Conservation (phyloP, 164 flowering plant genomes). For the Piper betle region DNA sequence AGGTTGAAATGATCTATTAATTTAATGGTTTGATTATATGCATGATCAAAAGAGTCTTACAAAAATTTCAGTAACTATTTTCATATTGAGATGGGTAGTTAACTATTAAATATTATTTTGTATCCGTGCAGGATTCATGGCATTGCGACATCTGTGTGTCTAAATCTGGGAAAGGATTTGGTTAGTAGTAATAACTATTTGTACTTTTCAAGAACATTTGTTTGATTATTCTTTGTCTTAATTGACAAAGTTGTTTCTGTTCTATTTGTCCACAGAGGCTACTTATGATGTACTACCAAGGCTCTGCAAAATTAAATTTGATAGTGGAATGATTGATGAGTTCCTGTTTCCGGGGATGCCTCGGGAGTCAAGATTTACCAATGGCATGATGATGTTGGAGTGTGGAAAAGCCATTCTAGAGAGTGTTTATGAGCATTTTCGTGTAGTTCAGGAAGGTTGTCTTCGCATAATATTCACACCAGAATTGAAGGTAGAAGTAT, state of each 20-base stretch:
- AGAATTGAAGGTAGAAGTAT: constrained; percentile 62
- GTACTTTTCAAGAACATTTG: neutral
- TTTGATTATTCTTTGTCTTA: neutral
- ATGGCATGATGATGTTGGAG: constrained; percentile 88
- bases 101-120: neutral
- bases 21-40: no score
- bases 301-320: constrained; percentile 85
- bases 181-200: constrained; percentile 26
- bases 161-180: constrained; percentile 44
- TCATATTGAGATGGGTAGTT: neutral
- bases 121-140: constrained; percentile 60
- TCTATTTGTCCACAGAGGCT: constrained; percentile 47
- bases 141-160: constrained; percentile 41
- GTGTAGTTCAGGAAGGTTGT: constrained; percentile 89
- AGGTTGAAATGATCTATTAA: no score
- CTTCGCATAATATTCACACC: constrained; percentile 77
- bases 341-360: constrained; percentile 86
- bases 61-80: no score
- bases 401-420: constrained; percentile 93
- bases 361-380: constrained; percentile 55
- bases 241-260: neutral
- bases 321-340: constrained; percentile 89
- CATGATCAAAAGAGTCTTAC: no score
- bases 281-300: constrained; percentile 92
- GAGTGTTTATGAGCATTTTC: constrained; percentile 90